Conservation (phyloP, 2,329 filamentous ascomycete genomes). For the Xylaria hypoxylon region DNA sequence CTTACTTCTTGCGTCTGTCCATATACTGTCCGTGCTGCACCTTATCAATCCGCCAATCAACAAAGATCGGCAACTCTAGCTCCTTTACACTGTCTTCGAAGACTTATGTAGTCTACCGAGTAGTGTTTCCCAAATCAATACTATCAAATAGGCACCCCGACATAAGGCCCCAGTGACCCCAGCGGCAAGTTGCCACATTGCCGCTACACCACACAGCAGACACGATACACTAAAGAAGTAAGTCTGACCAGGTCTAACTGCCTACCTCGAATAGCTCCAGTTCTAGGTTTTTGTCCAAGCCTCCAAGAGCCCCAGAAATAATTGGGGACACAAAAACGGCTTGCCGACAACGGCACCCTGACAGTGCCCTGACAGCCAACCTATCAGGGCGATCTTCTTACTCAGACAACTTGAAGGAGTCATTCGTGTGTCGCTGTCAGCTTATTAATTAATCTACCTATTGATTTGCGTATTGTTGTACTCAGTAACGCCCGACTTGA, state of each 20-base stretch:
- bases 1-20: neutral
- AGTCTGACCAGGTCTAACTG: neutral
- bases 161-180: constrained; percentile 13
- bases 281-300: constrained; percentile 12
- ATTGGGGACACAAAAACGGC: constrained; percentile 18
- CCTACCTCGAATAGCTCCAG: constrained; percentile 6
- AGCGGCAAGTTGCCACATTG: constrained; percentile 23
- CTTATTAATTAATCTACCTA: constrained; percentile 22
- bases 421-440: constrained; percentile 19
- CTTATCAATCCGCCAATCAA: neutral
- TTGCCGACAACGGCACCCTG: constrained; percentile 30
- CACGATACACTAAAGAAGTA: neutral
- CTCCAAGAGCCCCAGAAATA: constrained; percentile 17
- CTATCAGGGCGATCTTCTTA: constrained; percentile 20
- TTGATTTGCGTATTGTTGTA: neutral
- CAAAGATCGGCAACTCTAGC: neutral
- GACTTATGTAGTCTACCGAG: neutral
- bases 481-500: neutral
- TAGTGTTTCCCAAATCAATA: neutral
- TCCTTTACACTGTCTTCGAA: neutral
- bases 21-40: neutral
- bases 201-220: neutral
- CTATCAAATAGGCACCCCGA: neutral
- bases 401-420: constrained; percentile 21
- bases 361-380: constrained; percentile 10